A percentile compares a stretch with the other conserved stretches of the same genome.
phyloP scores from a whole-genome alignment of 2,329 filamentous ascomycete genomes.

The Alternaria panax region DNA sequence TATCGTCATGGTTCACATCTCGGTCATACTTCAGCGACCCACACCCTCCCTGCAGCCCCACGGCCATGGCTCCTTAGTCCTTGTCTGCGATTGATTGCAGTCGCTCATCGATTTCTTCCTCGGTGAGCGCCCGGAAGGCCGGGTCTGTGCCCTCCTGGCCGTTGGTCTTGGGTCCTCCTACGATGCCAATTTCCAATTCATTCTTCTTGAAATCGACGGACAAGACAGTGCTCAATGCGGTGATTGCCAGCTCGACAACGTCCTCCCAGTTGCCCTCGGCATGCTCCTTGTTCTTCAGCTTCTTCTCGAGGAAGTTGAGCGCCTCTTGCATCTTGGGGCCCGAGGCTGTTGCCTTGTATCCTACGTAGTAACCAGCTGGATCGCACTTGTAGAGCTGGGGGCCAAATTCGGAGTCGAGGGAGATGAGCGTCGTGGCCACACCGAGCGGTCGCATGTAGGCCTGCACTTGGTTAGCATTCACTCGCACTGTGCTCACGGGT shows the following conservation, averaged over 20 bases:
- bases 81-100: conserved; percentile 98
- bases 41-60: conserved; percentile 29
- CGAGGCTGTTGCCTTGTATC: conserved; percentile 97
- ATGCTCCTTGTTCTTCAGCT: conserved; percentile 97
- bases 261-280: conserved; percentile 96
- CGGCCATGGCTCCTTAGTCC: conserved; percentile 68
- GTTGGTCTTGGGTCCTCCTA: conserved; percentile 83
- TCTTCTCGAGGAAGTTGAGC: conserved; percentile 98
- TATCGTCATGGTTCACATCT: conserved; percentile 34
- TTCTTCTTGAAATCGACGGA: conserved; percentile 99
- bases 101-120: conserved; percentile 98
- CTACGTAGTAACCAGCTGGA: conserved; percentile 95
- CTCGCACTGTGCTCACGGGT: not conserved
- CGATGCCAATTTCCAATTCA: conserved; percentile 97
- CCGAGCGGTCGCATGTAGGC: conserved; percentile 98
- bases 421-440: conserved; percentile 93
- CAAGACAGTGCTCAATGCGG: conserved; percentile 91
- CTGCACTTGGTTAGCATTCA: conserved; percentile 55
- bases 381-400: conserved; percentile 99
- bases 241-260: conserved; percentile 95
- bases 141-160: conserved; percentile 82
- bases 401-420: conserved; percentile 88
- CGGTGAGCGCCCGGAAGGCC: conserved; percentile 85
- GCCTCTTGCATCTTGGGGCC: conserved; percentile 99
- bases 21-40: conserved; percentile 35